Evolutionary conservation across 1,139 yeast genomes (phyloP), one percentile per base, ranked within the genome.

Genomic region (Taiozyma sp.): DNA sequence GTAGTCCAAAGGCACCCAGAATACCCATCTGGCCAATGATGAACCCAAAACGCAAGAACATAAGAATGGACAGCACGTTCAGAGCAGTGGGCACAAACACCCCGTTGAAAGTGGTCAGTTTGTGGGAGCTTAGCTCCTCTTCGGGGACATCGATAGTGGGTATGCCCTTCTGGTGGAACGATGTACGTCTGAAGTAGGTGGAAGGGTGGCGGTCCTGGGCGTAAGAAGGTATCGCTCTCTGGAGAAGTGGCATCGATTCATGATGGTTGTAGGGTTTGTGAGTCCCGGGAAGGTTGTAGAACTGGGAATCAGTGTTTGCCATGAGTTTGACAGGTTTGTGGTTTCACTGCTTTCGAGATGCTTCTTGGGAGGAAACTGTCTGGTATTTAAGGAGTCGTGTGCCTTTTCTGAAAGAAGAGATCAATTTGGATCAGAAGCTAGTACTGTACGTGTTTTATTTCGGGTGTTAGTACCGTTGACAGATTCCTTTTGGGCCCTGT

Each of bases 41-140:
- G 66, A 86, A 87, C 1, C 95, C 95, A 66, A 87, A 87, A 63
- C 95, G 74, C 56, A 87, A 72, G 63, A 87, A 87, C 93, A 87
- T 85, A 68, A 87, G 73, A 59, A 87, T 87, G 9, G 92, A 84
- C n/a, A 87, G 70, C 47, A 87, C 92, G 62, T 87, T 87, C 44
- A 87, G 68, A 1, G 90, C 77, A 0, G 93, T 86, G 22, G 95
- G 93, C 5, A 86, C 74, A 62, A 88, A 84, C 4, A 87, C 96
- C 16, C 96, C 96, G 53, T 81, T 81, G 55, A 84, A 81, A 0
- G 96, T 88, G 28, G 83, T 87, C 48, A 88, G 67, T 60, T 88
- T 88, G 44, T 64, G 29, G 1, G 38, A 24, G 13, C 34, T 22
- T 4, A 48, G 43, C 22, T 48, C 47, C 8, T 48, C 48, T 7